These are phyloP conservation scores for Boletus rubropictus DNA, from an alignment of 768 basidiomycete genomes.

Conservation along the genomic window DNA sequence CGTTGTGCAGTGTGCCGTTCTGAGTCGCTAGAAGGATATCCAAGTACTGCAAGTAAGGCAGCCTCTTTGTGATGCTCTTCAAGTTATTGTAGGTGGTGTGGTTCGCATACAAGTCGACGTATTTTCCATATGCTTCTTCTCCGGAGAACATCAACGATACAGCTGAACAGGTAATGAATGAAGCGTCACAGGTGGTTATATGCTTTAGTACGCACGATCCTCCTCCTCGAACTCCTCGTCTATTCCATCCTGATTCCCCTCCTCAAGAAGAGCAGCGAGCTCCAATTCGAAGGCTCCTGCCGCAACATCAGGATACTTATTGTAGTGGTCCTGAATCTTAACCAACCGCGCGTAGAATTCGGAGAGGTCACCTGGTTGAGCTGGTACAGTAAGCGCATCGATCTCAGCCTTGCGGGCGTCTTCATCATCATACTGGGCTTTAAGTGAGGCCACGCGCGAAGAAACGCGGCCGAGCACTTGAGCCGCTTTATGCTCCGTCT, in stretches of 20 bases:
- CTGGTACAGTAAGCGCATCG: slow-evolving; percentile 52
- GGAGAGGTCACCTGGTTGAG: slow-evolving; percentile 67
- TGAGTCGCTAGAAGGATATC: slow-evolving; percentile 73
- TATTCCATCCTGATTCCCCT: slow-evolving; percentile 58
- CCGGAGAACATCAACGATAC: slow-evolving; percentile 88
- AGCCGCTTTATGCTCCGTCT: slow-evolving; percentile 83
- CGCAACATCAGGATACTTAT: slow-evolving; percentile 88
- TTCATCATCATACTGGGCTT: slow-evolving; percentile 72
- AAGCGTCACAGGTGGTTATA: slow-evolving; percentile 2
- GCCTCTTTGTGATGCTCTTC: slow-evolving; percentile 73
- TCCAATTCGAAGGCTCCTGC: slow-evolving; percentile 80
- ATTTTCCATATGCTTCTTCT: slow-evolving; percentile 92
- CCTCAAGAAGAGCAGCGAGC: slow-evolving; percentile 74
- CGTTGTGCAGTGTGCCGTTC: slow-evolving; percentile 54
- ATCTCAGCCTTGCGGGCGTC: slow-evolving; percentile 66
- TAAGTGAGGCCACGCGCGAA: slow-evolving; percentile 58
- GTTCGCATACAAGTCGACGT: slow-evolving; percentile 85
- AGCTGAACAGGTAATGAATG: slow-evolving; percentile 38
- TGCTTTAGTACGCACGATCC: slow-evolving; percentile 60
- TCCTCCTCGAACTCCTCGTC: slow-evolving; percentile 74
- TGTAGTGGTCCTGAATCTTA: slow-evolving; percentile 95
- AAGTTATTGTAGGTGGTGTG: slow-evolving; percentile 89
- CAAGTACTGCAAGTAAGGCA: slow-evolving; percentile 91
- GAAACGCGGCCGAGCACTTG: slow-evolving; percentile 85
- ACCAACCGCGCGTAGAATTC: slow-evolving; percentile 96